Percentiles rank a stretch among this genome's conserved stretches.
Evolutionary conservation across 805 yeast genomes (phyloP).

Genomic region (Wickerhamiella allomyrinae): DNA sequence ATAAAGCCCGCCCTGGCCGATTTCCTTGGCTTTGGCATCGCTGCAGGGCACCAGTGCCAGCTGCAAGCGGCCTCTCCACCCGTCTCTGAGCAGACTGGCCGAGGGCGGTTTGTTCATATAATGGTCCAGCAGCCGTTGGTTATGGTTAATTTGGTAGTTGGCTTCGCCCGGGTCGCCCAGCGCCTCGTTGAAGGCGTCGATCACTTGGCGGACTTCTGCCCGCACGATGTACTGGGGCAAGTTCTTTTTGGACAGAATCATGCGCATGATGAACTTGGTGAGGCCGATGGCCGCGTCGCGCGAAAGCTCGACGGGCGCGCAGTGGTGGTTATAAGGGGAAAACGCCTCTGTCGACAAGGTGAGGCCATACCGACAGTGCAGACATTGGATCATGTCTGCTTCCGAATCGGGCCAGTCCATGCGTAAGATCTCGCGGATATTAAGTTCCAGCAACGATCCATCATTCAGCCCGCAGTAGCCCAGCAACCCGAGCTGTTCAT

Average conservation of each 20-base stretch:
- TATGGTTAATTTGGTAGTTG: slow-evolving; percentile 11
- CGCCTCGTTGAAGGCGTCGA: slow-evolving; percentile 7
- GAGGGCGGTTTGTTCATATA: slow-evolving; percentile 25
- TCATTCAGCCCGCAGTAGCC: slow-evolving; percentile 52
- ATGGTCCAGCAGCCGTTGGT: slow-evolving; percentile 29
- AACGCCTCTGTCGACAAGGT: slow-evolving; percentile 43
- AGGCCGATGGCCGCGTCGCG: slow-evolving; percentile 28
- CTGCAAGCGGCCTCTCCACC: slow-evolving; percentile 10
- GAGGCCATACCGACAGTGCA: slow-evolving; percentile 67
- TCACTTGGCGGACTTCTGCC: slow-evolving; percentile 35
- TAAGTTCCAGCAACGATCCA: slow-evolving; percentile 47
- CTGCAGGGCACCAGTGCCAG: slow-evolving; percentile 12
- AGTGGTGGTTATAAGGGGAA: slow-evolving; percentile 52
- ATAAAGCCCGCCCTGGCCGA: slow-evolving; percentile 45
- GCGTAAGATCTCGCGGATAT: slow-evolving; percentile 39
- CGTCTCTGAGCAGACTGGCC: not conserved
- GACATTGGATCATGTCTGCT: slow-evolving; percentile 57
- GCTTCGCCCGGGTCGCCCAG: slow-evolving; percentile 3
- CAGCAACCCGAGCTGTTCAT: slow-evolving; percentile 56
- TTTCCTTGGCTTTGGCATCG: slow-evolving; percentile 24
- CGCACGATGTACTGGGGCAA: slow-evolving; percentile 47
- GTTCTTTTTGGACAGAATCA: slow-evolving; percentile 41
- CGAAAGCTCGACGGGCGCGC: slow-evolving; percentile 30
- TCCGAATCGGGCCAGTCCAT: slow-evolving; percentile 37
- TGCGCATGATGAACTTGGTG: slow-evolving; percentile 37